These are phyloP conservation scores for Trichophyton equinum DNA, from an alignment of 2,329 filamentous ascomycete genomes.

Conservation along the genomic window DNA sequence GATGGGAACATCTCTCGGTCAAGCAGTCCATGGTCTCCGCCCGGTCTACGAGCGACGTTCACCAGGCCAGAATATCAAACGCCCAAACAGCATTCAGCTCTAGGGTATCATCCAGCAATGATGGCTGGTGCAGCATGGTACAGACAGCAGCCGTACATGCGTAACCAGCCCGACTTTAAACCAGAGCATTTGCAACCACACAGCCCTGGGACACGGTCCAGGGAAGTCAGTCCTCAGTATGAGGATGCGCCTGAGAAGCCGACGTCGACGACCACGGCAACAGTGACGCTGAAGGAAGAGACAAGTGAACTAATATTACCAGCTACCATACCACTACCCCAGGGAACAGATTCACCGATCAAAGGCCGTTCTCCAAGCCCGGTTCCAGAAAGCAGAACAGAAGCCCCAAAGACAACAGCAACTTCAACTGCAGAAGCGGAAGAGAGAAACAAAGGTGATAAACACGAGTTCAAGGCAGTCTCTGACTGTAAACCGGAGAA, in stretches of 20 bases:
- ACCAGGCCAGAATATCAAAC: constrained; percentile 29
- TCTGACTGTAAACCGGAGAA: constrained; percentile 1
- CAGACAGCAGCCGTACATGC: constrained; percentile 39
- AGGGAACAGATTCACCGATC: constrained; percentile 42
- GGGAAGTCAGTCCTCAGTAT: constrained; percentile 48
- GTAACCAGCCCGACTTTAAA: constrained; percentile 29
- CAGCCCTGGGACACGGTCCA: constrained; percentile 39
- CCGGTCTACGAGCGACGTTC: constrained; percentile 38
- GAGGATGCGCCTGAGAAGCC: constrained; percentile 42
- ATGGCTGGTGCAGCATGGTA: constrained; percentile 45
- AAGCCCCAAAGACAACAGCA: constrained; percentile 9
- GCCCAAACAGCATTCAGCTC: constrained; percentile 16
- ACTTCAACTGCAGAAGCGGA: constrained; percentile 12
- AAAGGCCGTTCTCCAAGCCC: constrained; percentile 47
- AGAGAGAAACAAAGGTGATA: background rate
- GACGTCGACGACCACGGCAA: constrained; percentile 20
- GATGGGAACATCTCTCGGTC: constrained; percentile 32
- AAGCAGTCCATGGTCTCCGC: constrained; percentile 50
- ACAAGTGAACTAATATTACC: constrained; percentile 40
- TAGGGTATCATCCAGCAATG: constrained; percentile 12
- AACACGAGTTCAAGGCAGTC: background rate
- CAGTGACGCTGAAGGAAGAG: constrained; percentile 21
- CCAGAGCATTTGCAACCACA: constrained; percentile 25
- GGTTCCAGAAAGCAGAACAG: constrained; percentile 21
- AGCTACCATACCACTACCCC: constrained; percentile 46